Evolutionary conservation across 192 early-diverging fungal genomes (phyloP), one percentile per base, ranked within the genome.

Genomic region (Rhizoclosmatium sp.): DNA sequence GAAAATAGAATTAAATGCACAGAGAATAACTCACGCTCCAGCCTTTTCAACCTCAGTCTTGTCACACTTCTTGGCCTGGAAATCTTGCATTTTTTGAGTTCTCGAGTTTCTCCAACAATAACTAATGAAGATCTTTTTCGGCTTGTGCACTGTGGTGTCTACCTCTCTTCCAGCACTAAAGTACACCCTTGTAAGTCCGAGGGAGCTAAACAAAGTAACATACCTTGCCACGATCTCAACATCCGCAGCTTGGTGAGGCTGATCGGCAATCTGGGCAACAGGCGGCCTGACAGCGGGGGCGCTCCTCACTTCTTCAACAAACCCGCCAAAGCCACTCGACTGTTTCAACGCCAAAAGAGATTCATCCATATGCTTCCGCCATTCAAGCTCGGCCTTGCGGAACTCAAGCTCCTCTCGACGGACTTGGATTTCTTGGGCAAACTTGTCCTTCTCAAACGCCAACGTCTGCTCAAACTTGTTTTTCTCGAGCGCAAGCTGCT

Each of bases 101-200:
- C 73, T 65, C 45, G 73, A 75, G 46, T 75, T 75, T 40, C 46
- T 21, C 73, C 73, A 75, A 16, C 59, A 64, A 42, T 75, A 75
- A 23, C 21, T 41, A 47, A 75, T 75, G 60, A 75, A 75, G 39
- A 75, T 47, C n/a, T 61, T 75, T 39, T 75, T 75, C 23, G 51
- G 49, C 67, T 69, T 69, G 41, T 16, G 4, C 4, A 5, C 46
- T 71, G 54, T 16, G n/a, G 16, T 7, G 47, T 4, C 31, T 31
- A 31, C 31, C 31, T 31, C 31, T 31, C 31, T 31, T 31, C 31
- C 31, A 31, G 31, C 31, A 31, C 31, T 31, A 31, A 31, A 31
- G 31, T 31, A 31, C 31, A 31, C 31, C 31, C 31, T 31, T 31
- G 31, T 31, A 31, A 31, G 31, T 31, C 31, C 31, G 31, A 31